Base-by-base conservation (phyloP, 2,329 filamentous ascomycete species). In the Xylariales sp. region DNA sequence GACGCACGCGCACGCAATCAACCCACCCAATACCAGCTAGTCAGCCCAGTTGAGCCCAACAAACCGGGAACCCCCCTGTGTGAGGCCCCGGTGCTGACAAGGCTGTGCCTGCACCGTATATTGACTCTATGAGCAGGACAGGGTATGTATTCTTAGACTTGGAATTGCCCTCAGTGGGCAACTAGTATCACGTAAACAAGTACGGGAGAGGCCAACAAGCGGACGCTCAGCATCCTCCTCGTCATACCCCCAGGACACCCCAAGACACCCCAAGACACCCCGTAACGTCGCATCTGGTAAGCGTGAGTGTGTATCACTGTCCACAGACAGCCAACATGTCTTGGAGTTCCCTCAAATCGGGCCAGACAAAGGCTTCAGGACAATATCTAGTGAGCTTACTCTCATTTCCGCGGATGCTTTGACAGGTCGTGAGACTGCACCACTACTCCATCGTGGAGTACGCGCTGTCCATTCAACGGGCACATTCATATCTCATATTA, bases 101-200 rank as follows among this genome's bases (percentile, higher is more conserved):
- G 53, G 53, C 34, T 63, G 45, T 56, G 50, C 52, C 30, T 8
- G 41, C 43, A n/a, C 52, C 60, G 14, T 54, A 9, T 32, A 18
- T 41, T 41, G 39, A 41, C 12, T 41, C 39, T 41, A 12, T 10
- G 48, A 45, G 41, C 34, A 34, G 54, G 34, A 60, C 48, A 64
- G 59, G 64, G 64, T 45, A 36, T 43, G 43, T 65, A 65, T 62
- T 65, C 63, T 65, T 65, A 62, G 63, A 65, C 12, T 62, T 50
- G 63, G 63, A 57, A 62, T 60, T 65, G 23, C 7, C 39, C 45
- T 18, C 30, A 41, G 57, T 41, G 50, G 56, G 49, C 41, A 30
- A 10, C 30, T 23, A 23, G 32, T 58, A 46, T 58, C 39, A 57
- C 56, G 54, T 53, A 43, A 49, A 55, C 52, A 55, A 41, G 52